These are phyloP conservation scores for Gaeumannomyces tritici DNA, from an alignment of 2,329 filamentous ascomycete species.

Conservation along the genomic window DNA sequence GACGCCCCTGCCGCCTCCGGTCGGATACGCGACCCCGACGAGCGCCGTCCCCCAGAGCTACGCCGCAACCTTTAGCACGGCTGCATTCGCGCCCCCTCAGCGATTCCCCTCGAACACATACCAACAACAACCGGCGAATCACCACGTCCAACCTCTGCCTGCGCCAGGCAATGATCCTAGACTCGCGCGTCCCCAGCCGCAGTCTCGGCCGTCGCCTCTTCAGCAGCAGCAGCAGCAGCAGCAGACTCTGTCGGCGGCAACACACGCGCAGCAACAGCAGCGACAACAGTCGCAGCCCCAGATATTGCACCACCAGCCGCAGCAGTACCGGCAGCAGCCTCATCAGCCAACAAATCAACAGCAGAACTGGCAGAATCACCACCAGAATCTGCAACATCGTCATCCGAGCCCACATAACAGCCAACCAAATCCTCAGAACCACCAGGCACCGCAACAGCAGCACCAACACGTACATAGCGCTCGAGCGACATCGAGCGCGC, in stretches of 20 bases:
- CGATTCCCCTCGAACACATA: slow-evolving; percentile 16
- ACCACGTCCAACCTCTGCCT: slow-evolving; percentile 8
- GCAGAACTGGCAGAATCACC: background rate
- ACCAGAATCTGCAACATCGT: background rate
- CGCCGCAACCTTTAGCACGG: background rate
- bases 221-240: slow-evolving; percentile 16
- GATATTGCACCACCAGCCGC: slow-evolving; percentile 25
- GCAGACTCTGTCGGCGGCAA: slow-evolving; percentile 9
- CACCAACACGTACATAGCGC: background rate
- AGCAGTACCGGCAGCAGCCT: slow-evolving; percentile 18
- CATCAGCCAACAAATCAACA: too few relatives aligned
- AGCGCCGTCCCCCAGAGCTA: slow-evolving; percentile 8
- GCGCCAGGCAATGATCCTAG: background rate
- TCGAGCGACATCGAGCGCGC: too few relatives aligned
- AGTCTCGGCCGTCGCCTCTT: slow-evolving; percentile 11
- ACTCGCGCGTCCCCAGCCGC: background rate
- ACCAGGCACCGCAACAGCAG: background rate
- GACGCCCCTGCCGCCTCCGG: background rate
- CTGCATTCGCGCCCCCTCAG: slow-evolving; percentile 10
- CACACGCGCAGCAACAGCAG: slow-evolving; percentile 20
- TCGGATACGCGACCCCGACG: slow-evolving; percentile 6
- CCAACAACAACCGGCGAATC: slow-evolving; percentile 15
- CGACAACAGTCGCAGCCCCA: slow-evolving; percentile 10
- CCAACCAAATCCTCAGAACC: background rate
- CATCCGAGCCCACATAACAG: background rate